Evolutionary conservation across 441 rosid genomes (phyloP).

Genomic region (Oxalis stricta): DNA sequence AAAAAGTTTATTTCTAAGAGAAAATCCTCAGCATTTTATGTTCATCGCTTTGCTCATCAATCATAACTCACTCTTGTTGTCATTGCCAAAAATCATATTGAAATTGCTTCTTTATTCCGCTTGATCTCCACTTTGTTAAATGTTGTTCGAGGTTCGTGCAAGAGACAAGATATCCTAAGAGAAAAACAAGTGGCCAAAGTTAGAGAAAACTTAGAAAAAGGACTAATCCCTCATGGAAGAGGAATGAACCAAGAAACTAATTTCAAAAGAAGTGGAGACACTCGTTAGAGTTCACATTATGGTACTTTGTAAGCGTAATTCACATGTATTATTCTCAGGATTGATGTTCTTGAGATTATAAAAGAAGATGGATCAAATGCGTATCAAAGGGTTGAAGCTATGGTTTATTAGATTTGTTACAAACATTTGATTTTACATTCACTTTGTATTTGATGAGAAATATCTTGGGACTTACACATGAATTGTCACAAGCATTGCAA

Average conservation of each 20-base stretch:
- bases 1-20: background rate
- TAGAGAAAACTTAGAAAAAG: background rate
- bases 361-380: background rate
- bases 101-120: background rate
- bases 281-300: background rate
- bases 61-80: background rate
- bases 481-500: background rate
- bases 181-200: background rate
- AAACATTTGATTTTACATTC: background rate
- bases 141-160: conserved; percentile 1
- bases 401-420: background rate
- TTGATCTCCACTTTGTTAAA: background rate
- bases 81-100: background rate
- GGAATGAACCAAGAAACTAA: background rate
- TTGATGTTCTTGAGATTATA: conserved; percentile 6
- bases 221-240: background rate
- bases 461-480: background rate
- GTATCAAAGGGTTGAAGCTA: background rate
- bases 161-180: background rate
- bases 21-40: background rate
- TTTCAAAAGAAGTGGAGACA: background rate
- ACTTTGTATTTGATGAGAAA: background rate
- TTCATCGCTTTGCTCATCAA: conserved; percentile 5
- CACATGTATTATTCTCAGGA: background rate
- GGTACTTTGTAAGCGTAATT: background rate